These are phyloP conservation scores for Sapria himalayana DNA, from an alignment of 345 rosid species.

Conservation along the genomic window DNA sequence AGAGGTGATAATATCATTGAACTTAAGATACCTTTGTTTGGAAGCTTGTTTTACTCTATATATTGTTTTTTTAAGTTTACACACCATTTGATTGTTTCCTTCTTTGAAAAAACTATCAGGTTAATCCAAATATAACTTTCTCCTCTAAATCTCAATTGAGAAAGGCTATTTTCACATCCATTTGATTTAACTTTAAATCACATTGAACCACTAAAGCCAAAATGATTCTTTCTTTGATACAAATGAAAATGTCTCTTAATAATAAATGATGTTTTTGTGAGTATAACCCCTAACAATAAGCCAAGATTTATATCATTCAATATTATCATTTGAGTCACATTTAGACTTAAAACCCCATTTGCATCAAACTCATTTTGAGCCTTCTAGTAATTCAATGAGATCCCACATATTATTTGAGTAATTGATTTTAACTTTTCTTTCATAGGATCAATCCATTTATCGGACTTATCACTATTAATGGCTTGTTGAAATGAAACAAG, in stretches of 20 bases:
- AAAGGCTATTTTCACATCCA: background rate
- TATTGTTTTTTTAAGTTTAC: no score
- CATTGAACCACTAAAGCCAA: slow-evolving; percentile 2
- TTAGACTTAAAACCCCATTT: no score
- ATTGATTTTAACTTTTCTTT: background rate
- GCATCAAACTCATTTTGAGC: no score
- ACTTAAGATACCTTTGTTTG: no score
- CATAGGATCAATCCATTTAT: background rate
- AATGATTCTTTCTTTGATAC: background rate
- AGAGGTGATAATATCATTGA: background rate
- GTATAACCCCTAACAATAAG: background rate
- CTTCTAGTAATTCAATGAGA: no score
- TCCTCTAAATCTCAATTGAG: no score
- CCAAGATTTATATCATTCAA: background rate
- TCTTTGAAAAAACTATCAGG: background rate
- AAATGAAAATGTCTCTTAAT: background rate
- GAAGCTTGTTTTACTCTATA: no score
- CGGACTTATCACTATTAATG: background rate
- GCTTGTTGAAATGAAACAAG: background rate
- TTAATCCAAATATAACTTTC: background rate
- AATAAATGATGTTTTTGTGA: background rate
- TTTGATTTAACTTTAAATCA: background rate
- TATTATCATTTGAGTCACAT: background rate
- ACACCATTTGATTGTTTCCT: background rate
- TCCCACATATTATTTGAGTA: no score